Base-by-base conservation (phyloP, 2,329 filamentous ascomycete species). In the Aureobasidium leucospermi region DNA sequence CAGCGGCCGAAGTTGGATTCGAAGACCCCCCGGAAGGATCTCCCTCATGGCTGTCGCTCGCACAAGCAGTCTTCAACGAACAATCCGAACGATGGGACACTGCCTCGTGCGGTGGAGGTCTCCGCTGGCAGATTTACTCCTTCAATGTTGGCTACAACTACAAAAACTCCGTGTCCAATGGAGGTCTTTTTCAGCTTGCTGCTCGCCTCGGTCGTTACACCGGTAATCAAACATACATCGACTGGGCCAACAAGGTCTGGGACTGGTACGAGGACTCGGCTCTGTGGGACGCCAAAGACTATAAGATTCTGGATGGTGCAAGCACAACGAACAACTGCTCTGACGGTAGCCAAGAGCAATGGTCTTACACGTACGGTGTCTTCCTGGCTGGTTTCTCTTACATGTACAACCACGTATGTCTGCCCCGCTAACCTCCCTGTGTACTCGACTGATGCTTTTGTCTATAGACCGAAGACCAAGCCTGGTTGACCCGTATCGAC, bases 121-220 rank as follows among this genome's bases (percentile, higher is more conserved):
- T 96, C 64, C 84, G 87, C 63, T 96, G 90, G 90, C 90, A 95
- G 75, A 88, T 95, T 62, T 92, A 86, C 74, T 79, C 83, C 10
- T 89, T 86, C 74, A 90, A 91, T 74, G 82, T 63, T 60, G 89
- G 89, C 8, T 84, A 78, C 65, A 72, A 74, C 55, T 83, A 81
- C 65, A 83, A 84, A 64, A 84, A 84, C 64, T 76, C 78, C 28
- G 79, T 84, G 61, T 80, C 78, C 15, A 83, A 83, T 64, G 81
- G 81, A 4, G 80, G 76, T 39, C 77, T 83, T 58, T 83, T 84
- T 68, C 79, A 82, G 63, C 74, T 84, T 9, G 76, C 78, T 29
- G 79, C 89, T 8, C 85, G 90, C 15, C 79, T 95, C 4, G 87
- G 88, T 0, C 79, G 86, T 10, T 93, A 89, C 74, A 95, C 90